These are phyloP conservation scores for Leccinum pallidistipes DNA, from an alignment of 1,284 basidiomycete genomes.

Conservation along the genomic window DNA sequence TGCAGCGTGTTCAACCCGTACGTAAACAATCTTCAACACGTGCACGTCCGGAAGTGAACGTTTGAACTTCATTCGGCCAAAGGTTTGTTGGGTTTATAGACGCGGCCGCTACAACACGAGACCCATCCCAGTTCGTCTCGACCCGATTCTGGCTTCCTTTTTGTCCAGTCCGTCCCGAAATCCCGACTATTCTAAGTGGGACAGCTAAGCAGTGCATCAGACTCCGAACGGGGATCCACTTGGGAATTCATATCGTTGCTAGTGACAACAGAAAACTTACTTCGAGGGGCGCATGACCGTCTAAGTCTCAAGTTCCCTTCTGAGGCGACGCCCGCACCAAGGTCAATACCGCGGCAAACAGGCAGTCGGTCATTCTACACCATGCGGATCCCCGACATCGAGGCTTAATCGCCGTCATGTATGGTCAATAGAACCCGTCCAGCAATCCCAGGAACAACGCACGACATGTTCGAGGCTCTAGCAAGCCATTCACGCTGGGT, in stretches of 20 bases:
- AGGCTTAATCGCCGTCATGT: conserved; percentile 25
- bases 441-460: conserved; percentile 11
- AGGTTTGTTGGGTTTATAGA: conserved; percentile 17
- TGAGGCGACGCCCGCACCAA: conserved; percentile 2
- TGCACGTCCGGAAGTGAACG: conserved; percentile 27
- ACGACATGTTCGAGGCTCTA: conserved; percentile 9
- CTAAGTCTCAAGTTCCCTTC: conserved; percentile 5
- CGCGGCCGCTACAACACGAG: conserved; percentile 20
- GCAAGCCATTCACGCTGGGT: neutral
- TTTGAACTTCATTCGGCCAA: conserved; percentile 18
- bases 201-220: conserved; percentile 3
- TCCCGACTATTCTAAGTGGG: conserved; percentile 2
- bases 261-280: conserved; percentile 26
- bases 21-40: conserved; percentile 31
- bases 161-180: conserved; percentile 15
- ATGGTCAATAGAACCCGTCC: conserved; percentile 6
- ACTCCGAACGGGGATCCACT: conserved; percentile 21
- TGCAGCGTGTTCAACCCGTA: conserved; percentile 25
- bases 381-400: conserved; percentile 28
- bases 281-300: conserved; percentile 11
- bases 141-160: conserved; percentile 9
- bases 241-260: conserved; percentile 28
- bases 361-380: conserved; percentile 6
- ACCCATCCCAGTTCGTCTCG: conserved; percentile 14
- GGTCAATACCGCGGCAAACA: conserved; percentile 22